Conservation (phyloP, 495 filamentous ascomycete species). For the Neurospora tetrasperma region DNA sequence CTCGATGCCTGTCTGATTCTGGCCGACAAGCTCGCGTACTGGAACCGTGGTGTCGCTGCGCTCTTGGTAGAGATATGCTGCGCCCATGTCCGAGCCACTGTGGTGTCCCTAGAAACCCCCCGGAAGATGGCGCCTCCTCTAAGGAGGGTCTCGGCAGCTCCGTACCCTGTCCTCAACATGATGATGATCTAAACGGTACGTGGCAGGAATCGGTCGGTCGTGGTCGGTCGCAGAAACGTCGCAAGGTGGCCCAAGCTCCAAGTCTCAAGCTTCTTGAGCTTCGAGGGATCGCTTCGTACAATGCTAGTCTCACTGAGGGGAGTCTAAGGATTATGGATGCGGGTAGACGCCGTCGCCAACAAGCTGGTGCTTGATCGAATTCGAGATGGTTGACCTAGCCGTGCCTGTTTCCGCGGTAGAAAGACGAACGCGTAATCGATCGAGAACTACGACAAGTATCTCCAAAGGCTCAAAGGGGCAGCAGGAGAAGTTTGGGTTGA, state of each 20-base stretch:
- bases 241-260: background rate
- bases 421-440: background rate
- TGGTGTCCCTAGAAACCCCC: background rate
- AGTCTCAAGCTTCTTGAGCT: background rate
- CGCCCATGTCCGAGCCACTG: constrained; percentile 1
- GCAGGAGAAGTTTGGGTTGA: background rate
- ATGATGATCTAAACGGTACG: background rate
- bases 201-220: background rate
- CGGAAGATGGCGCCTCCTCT: background rate
- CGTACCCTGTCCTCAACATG: constrained; percentile 15
- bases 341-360: background rate
- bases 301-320: background rate
- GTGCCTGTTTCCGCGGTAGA: background rate
- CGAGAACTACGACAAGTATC: background rate
- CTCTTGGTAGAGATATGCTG: constrained; percentile 7
- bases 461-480: background rate
- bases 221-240: background rate
- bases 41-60: constrained; percentile 14
- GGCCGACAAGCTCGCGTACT: constrained; percentile 1
- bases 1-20: background rate
- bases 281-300: background rate
- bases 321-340: background rate
- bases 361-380: background rate
- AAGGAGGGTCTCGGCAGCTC: constrained; percentile 12
- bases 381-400: background rate